Conservation (phyloP, 1,284 basidiomycete genomes). For the Stereum hirsutum region DNA sequence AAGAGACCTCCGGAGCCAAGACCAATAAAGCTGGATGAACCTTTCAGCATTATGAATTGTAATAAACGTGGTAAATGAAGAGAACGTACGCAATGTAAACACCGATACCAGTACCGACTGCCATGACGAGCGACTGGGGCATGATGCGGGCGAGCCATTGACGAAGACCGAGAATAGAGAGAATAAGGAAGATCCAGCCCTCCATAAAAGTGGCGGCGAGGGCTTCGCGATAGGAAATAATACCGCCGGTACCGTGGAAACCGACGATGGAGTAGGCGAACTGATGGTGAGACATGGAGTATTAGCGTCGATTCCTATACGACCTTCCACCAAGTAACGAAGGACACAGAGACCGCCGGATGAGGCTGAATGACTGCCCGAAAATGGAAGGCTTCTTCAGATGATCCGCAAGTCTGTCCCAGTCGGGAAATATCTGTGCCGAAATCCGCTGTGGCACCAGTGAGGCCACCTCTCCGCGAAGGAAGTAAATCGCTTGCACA, state of each 20-base stretch:
- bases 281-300: too few species aligned
- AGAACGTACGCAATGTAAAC: slow-evolving; percentile 61
- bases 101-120: slow-evolving; percentile 83
- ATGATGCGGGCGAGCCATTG: slow-evolving; percentile 88
- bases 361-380: too few species aligned
- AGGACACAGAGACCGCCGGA: too few species aligned
- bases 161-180: slow-evolving; percentile 79
- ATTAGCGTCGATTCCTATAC: too few species aligned
- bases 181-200: slow-evolving; percentile 80
- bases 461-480: too few species aligned
- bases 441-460: too few species aligned
- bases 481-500: too few species aligned
- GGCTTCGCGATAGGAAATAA: slow-evolving; percentile 73
- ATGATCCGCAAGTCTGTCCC: too few species aligned
- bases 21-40: slow-evolving; percentile 12
- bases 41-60: neutral
- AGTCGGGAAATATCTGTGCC: too few species aligned
- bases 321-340: neutral
- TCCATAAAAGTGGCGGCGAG: slow-evolving; percentile 86
- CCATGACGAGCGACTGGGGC: slow-evolving; percentile 79
- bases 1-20: slow-evolving; percentile 58
- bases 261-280: slow-evolving; percentile 88
- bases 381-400: too few species aligned
- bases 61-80: neutral
- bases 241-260: slow-evolving; percentile 69